Evolutionary conservation across 2,329 filamentous ascomycete genomes (phyloP).

Genomic region (Ophiostoma piceae): DNA sequence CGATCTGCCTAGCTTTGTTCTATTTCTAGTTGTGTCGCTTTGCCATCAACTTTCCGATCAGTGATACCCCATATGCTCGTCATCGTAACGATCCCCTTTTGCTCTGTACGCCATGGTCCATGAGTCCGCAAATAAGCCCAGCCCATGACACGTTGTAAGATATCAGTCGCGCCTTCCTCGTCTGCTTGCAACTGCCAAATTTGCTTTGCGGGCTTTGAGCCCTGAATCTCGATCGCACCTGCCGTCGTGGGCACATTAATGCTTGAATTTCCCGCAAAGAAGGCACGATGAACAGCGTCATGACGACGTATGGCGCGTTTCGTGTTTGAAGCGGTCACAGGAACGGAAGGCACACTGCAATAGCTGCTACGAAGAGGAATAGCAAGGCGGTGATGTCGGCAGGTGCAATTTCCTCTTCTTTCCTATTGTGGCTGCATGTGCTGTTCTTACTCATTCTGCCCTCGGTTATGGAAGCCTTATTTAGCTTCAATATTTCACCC

Average conservation of each 20-base stretch:
- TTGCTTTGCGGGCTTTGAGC: neutral
- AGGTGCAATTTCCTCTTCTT: neutral
- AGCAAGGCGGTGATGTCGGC: neutral
- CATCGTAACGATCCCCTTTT: neutral
- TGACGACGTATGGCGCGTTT: conserved; percentile 15
- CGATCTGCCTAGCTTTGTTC: neutral
- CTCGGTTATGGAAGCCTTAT: neutral
- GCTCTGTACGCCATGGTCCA: neutral
- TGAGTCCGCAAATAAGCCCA: neutral
- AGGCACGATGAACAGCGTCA: conserved; percentile 14
- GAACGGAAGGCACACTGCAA: conserved; percentile 9
- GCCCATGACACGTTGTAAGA: neutral
- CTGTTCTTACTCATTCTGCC: neutral
- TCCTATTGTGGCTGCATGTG: neutral
- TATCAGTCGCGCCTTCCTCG: neutral
- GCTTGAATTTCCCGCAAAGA: conserved; percentile 14
- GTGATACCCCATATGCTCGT: conserved; percentile 7
- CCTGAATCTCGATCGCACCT: conserved; percentile 14
- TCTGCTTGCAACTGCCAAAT: neutral
- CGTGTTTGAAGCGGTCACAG: conserved; percentile 15
- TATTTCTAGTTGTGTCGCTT: neutral
- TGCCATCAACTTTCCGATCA: neutral
- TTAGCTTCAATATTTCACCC: neutral
- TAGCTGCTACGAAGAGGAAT: neutral
- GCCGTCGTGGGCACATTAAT: conserved; percentile 16